phyloP scores from a whole-genome alignment of 2,329 filamentous ascomycete genomes.

The Zalaria obscura region DNA sequence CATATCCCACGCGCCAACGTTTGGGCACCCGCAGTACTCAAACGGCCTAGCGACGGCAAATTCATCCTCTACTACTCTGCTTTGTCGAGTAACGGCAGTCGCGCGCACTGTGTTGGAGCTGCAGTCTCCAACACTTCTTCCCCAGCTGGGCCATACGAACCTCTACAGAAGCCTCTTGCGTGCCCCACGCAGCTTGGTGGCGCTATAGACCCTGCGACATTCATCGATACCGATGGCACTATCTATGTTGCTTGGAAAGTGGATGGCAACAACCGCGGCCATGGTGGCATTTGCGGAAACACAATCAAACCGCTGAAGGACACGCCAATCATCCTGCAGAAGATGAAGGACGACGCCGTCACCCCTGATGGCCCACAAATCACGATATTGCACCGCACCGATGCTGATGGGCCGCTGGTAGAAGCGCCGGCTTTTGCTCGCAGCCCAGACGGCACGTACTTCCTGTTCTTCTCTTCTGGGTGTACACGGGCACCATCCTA shows the following conservation, averaged over 20 bases:
- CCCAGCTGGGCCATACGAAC: conserved; percentile 16
- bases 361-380: conserved; percentile 10
- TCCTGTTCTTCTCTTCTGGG: conserved; percentile 22
- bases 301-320: conserved; percentile 9
- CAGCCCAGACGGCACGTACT: conserved; percentile 15
- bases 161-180: conserved; percentile 10
- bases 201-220: conserved; percentile 18
- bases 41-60: conserved; percentile 13
- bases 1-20: conserved; percentile 12
- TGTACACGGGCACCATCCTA: conserved; percentile 17
- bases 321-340: conserved; percentile 21
- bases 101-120: conserved; percentile 18
- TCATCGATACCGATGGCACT: conserved; percentile 13
- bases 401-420: conserved; percentile 19
- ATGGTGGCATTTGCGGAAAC: conserved; percentile 19
- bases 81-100: conserved; percentile 6
- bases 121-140: conserved; percentile 12
- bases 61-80: conserved; percentile 21
- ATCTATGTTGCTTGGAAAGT: conserved; percentile 20
- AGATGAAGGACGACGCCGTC: conserved; percentile 14
- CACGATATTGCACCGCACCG: conserved; percentile 14
- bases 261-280: conserved; percentile 20
- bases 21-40: conserved; percentile 18
- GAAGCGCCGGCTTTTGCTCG: conserved; percentile 18
- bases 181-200: conserved; percentile 16